Evolutionary conservation across 1,139 yeast genomes (phyloP).

Genomic region (Schizosaccharomyces versatilis): DNA sequence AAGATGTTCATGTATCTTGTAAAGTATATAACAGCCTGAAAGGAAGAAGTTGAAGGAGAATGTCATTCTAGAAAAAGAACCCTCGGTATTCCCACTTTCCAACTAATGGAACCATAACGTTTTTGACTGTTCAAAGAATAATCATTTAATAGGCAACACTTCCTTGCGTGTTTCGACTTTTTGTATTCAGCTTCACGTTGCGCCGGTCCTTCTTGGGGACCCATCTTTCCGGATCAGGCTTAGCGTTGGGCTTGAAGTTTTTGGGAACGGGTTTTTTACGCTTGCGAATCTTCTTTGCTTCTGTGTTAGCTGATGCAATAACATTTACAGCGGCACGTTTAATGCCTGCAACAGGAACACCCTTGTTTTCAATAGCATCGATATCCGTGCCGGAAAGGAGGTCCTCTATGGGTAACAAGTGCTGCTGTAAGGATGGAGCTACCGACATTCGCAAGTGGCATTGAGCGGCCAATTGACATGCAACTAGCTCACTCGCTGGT

Average conservation of each 20-base stretch:
- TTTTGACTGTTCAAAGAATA: not conserved
- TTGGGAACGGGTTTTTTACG: not conserved
- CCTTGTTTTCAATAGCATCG: not conserved
- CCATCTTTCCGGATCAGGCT: slow-evolving; percentile 2
- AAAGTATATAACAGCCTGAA: too few species aligned
- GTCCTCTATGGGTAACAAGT: not conserved
- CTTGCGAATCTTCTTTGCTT: not conserved
- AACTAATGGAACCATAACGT: not conserved
- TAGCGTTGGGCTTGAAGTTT: not conserved
- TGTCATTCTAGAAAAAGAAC: not conserved
- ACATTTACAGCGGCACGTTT: not conserved
- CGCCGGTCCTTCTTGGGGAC: not conserved
- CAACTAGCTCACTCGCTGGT: not conserved
- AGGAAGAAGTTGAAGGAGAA: too few species aligned
- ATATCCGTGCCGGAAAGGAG: not conserved
- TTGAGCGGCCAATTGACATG: not conserved
- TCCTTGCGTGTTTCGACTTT: slow-evolving; percentile 16
- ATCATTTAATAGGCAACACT: not conserved
- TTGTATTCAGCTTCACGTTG: slow-evolving; percentile 1
- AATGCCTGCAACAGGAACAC: not conserved
- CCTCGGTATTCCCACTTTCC: not conserved
- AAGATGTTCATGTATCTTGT: too few species aligned
- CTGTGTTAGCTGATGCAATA: not conserved
- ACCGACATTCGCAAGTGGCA: not conserved
- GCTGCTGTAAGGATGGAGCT: not conserved